Conservation (phyloP, 352 stramenopile genomes). For the Phytophthora palmivora region DNA sequence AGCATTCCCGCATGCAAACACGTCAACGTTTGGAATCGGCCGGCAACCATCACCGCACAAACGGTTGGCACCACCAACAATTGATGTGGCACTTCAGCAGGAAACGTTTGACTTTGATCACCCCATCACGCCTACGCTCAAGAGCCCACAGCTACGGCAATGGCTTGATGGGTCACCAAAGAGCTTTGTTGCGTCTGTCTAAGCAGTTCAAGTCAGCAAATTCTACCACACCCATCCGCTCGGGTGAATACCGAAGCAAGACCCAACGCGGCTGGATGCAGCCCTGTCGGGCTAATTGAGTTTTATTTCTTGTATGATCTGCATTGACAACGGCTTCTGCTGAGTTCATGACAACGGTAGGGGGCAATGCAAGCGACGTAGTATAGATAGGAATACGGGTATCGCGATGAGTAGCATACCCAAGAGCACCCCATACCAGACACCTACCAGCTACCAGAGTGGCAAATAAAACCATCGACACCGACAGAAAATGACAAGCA, state of each 20-base stretch:
- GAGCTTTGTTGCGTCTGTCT: constrained; percentile 84
- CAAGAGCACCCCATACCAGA: constrained; percentile 11
- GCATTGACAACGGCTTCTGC: constrained; percentile 29
- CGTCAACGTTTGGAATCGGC: constrained; percentile 52
- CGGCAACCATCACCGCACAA: constrained; percentile 75
- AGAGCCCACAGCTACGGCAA: constrained; percentile 84
- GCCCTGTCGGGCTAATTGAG: constrained; percentile 9
- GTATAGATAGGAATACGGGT: constrained; percentile 23
- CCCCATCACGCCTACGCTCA: constrained; percentile 87
- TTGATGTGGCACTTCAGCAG: constrained; percentile 82
- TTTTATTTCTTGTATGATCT: constrained; percentile 36
- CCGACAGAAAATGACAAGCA: constrained; percentile 31
- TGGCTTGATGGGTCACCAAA: constrained; percentile 87
- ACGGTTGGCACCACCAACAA: constrained; percentile 71
- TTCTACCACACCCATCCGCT: constrained; percentile 20
- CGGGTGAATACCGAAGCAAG: constrained; percentile 11
- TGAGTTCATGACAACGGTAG: constrained; percentile 5
- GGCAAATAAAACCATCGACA: constrained; percentile 8
- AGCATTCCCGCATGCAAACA: constrained; percentile 73
- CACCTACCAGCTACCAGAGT: neutral
- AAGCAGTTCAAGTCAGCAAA: constrained; percentile 35
- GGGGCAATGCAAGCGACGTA: constrained; percentile 14
- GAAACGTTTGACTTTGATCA: constrained; percentile 89
- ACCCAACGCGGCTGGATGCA: constrained; percentile 14
- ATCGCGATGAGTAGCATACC: constrained; percentile 22